Conservation (phyloP, 1,284 basidiomycete species). For the Taiwanofungus camphoratus region DNA sequence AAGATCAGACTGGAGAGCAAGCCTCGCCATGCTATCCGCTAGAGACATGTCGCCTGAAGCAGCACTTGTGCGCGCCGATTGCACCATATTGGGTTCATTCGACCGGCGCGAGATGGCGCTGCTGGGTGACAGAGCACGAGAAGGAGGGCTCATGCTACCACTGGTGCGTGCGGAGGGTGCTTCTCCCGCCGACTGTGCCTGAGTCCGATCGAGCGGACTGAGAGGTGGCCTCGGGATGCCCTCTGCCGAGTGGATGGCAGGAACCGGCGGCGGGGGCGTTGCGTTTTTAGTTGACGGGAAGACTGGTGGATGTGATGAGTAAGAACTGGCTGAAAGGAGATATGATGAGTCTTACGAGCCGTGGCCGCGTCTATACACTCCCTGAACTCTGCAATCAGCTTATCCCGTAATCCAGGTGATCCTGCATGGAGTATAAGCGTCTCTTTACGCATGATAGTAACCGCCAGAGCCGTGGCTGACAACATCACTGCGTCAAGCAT, state of each 20-base stretch:
- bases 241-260: slow-evolving; percentile 27
- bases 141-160: slow-evolving; percentile 20
- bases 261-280: slow-evolving; percentile 49
- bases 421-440: slow-evolving; percentile 65
- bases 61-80: slow-evolving; percentile 19
- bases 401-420: slow-evolving; percentile 59
- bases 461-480: slow-evolving; percentile 65
- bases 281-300: slow-evolving; percentile 28
- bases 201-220: slow-evolving; percentile 13
- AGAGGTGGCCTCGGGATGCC: slow-evolving; percentile 19
- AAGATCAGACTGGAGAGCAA: slow-evolving; percentile 23
- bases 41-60: slow-evolving; percentile 20
- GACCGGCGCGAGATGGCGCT: slow-evolving; percentile 14
- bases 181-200: slow-evolving; percentile 14
- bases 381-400: slow-evolving; percentile 68
- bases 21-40: slow-evolving; percentile 23
- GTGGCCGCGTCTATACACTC: slow-evolving; percentile 84
- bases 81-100: slow-evolving; percentile 9
- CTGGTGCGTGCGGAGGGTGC: slow-evolving; percentile 13
- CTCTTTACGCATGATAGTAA: slow-evolving; percentile 90
- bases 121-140: slow-evolving; percentile 21
- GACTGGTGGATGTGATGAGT: slow-evolving; percentile 33
- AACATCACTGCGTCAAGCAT: slow-evolving; percentile 3
- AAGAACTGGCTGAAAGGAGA: slow-evolving; percentile 2
- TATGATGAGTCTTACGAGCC: slow-evolving; percentile 47